Percentiles rank a stretch among this genome's conserved stretches.
Evolutionary conservation across 2,329 filamentous ascomycete genomes (phyloP).

Genomic region (Teratosphaeria gauchensis): DNA sequence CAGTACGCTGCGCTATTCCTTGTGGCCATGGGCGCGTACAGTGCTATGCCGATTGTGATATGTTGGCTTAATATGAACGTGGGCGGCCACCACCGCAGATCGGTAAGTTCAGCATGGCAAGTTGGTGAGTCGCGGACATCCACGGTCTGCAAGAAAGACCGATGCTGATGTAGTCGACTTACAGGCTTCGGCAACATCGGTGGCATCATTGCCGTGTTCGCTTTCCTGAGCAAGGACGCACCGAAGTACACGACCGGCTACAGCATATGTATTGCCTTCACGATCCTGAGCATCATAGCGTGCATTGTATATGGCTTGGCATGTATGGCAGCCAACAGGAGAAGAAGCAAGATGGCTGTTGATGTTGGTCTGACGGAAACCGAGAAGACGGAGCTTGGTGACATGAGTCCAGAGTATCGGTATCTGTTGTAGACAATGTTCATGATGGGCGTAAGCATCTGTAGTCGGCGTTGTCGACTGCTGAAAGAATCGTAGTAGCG

Average conservation of each 20-base stretch:
- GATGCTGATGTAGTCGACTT: not conserved
- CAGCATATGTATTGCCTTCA: conserved; percentile 65
- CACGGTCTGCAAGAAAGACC: not conserved
- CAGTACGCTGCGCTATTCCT: conserved; percentile 78
- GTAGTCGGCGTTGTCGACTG: not conserved
- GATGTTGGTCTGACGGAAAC: conserved; percentile 48
- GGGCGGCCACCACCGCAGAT: conserved; percentile 32
- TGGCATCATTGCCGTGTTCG: conserved; percentile 43
- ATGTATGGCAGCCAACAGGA: conserved; percentile 52
- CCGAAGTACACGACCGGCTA: conserved; percentile 65
- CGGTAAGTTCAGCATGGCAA: conserved; percentile 38
- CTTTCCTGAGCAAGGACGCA: conserved; percentile 48
- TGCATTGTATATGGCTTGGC: conserved; percentile 52
- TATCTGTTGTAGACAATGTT: conserved; percentile 36
- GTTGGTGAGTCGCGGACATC: conserved; percentile 19
- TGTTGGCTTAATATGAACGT: conserved; percentile 50
- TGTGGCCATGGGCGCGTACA: conserved; percentile 59
- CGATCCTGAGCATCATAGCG: conserved; percentile 54
- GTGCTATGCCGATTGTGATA: conserved; percentile 68
- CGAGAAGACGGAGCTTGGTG: conserved; percentile 53
- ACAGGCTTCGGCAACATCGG: conserved; percentile 37
- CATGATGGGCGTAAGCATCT: not conserved
- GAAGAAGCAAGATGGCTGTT: conserved; percentile 40
- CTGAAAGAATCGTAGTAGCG: too few species aligned
- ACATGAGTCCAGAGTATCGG: conserved; percentile 50